These are phyloP conservation scores for Pythium utonaiense DNA, from an alignment of 352 stramenopile species.

Conservation along the genomic window DNA sequence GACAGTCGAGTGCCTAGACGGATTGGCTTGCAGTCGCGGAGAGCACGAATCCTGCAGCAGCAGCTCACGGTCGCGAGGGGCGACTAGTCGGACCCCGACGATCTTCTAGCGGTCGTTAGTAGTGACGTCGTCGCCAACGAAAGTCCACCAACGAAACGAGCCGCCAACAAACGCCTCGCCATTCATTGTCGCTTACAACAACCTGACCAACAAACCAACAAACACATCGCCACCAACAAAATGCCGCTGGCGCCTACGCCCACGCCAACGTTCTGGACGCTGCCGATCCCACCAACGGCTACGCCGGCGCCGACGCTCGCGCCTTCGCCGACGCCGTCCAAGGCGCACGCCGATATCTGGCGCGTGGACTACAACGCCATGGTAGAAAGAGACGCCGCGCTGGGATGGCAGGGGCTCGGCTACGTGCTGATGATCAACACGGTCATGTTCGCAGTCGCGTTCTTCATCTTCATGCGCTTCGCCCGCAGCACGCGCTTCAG, in stretches of 20 bases:
- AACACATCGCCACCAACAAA: neutral
- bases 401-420: slow-evolving; percentile 78
- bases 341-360: slow-evolving; percentile 55
- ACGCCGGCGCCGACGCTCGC: neutral
- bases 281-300: slow-evolving; percentile 2
- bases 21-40: too few species aligned
- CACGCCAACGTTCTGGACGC: slow-evolving; percentile 19
- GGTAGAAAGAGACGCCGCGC: slow-evolving; percentile 62
- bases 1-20: too few species aligned
- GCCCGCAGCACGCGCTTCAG: slow-evolving; percentile 67
- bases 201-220: neutral
- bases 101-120: slow-evolving; percentile 5
- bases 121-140: neutral
- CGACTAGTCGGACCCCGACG: neutral
- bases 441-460: slow-evolving; percentile 58
- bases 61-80: too few species aligned
- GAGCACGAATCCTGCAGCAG: too few species aligned
- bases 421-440: slow-evolving; percentile 74
- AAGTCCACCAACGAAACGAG: neutral
- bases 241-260: slow-evolving; percentile 13
- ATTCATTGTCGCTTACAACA: too few species aligned
- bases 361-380: slow-evolving; percentile 80
- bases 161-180: neutral
- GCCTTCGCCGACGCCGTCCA: slow-evolving; percentile 18
- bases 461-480: slow-evolving; percentile 62